Percentiles rank a stretch among this genome's conserved stretches.
phyloP scores from a whole-genome alignment of 2,329 filamentous ascomycete species.

The Apiospora rasikravindrae region DNA sequence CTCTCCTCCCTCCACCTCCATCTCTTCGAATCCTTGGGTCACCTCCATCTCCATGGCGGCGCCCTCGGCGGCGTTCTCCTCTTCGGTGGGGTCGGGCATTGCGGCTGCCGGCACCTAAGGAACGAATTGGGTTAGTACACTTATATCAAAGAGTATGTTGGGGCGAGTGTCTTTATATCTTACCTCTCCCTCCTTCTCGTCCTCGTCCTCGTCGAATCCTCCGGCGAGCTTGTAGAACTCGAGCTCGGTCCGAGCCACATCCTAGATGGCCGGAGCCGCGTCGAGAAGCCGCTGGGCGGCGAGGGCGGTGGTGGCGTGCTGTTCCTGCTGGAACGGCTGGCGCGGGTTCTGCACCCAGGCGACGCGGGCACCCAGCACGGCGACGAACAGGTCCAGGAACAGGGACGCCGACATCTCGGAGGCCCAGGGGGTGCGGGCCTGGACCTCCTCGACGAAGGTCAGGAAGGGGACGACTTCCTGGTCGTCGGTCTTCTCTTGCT shows the following conservation, averaged over 20 bases:
- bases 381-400: slow-evolving; percentile 1
- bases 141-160: background rate
- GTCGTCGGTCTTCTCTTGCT: background rate
- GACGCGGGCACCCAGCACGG: background rate
- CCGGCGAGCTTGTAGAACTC: background rate
- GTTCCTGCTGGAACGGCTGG: background rate
- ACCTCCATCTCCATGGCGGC: background rate
- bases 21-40: background rate
- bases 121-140: background rate
- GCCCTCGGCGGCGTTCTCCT: background rate
- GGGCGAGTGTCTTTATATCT: background rate
- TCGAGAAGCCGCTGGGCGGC: slow-evolving; percentile 2
- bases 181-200: slow-evolving; percentile 5
- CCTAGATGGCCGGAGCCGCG: slow-evolving; percentile 7
- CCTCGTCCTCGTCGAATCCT: slow-evolving; percentile 1
- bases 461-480: background rate
- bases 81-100: background rate
- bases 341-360: background rate
- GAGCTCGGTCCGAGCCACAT: background rate
- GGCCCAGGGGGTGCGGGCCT: slow-evolving; percentile 8
- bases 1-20: background rate
- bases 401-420: slow-evolving; percentile 3
- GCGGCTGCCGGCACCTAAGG: background rate
- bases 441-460: slow-evolving; percentile 14
- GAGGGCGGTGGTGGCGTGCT: background rate